Conservation (phyloP, 768 basidiomycete species). For the Stropharia rugosoannulata region DNA sequence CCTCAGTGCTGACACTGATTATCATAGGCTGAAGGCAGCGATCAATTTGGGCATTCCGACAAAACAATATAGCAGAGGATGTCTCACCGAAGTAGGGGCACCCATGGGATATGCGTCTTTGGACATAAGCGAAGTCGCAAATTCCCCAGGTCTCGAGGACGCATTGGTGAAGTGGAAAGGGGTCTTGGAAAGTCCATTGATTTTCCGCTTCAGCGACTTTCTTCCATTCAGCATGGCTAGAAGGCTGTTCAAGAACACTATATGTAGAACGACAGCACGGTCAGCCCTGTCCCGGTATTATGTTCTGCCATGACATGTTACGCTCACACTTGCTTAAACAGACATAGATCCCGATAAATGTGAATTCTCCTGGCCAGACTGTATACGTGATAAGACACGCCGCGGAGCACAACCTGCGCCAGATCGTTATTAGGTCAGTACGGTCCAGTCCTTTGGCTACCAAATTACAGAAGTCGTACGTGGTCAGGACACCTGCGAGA, state of each 20-base stretch:
- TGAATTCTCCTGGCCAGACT: conserved; percentile 42
- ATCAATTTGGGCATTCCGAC: neutral
- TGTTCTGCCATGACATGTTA: neutral
- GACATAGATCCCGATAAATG: conserved; percentile 47
- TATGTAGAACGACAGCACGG: neutral
- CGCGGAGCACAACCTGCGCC: conserved; percentile 24
- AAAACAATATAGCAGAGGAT: neutral
- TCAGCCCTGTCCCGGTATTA: too few relatives aligned
- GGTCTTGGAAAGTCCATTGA: conserved; percentile 11
- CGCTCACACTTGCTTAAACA: conserved; percentile 42
- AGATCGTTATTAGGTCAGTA: neutral
- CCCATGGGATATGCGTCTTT: conserved; percentile 10
- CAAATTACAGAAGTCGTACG: conserved; percentile 16
- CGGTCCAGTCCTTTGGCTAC: neutral
- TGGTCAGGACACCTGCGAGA: conserved; percentile 29
- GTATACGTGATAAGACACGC: conserved; percentile 33
- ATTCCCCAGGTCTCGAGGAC: conserved; percentile 10
- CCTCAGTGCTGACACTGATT: conserved; percentile 8
- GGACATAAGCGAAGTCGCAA: conserved; percentile 8
- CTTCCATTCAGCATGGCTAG: conserved; percentile 30
- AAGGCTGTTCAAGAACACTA: conserved; percentile 33
- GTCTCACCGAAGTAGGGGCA: conserved; percentile 4
- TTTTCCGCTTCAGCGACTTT: conserved; percentile 20
- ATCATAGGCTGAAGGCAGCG: conserved; percentile 4
- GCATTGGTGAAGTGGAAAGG: conserved; percentile 7